phyloP scores from a whole-genome alignment of 75 land plant genomes.

The Gnetum montanum region DNA sequence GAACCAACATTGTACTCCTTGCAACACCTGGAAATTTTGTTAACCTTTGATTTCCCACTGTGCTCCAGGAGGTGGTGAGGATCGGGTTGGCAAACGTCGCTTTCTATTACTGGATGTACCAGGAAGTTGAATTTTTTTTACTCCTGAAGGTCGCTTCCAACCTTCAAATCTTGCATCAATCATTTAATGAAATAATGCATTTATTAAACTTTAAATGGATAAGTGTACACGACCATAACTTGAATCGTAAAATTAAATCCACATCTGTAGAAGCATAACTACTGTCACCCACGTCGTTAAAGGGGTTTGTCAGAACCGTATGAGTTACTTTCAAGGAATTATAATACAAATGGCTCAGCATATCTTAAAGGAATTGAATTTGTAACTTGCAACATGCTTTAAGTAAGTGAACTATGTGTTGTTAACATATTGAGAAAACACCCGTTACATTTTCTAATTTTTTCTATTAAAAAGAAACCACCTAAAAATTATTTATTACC shows the following conservation, averaged over 20 bases:
- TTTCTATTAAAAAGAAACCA: too few relatives aligned
- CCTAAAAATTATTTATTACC: too few relatives aligned
- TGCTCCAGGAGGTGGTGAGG: constrained; percentile 75
- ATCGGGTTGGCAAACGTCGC: constrained; percentile 41
- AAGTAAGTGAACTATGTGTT: too few relatives aligned
- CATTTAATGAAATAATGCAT: not conserved
- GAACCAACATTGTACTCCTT: constrained; percentile 40
- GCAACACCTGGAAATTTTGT: constrained; percentile 77
- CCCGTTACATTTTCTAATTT: too few relatives aligned
- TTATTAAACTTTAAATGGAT: not conserved
- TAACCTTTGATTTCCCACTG: constrained; percentile 78
- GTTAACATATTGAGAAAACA: too few relatives aligned
- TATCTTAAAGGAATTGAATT: too few relatives aligned
- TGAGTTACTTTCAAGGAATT: too few relatives aligned
- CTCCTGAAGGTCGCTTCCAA: constrained; percentile 34
- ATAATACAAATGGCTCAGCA: too few relatives aligned
- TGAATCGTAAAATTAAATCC: not conserved
- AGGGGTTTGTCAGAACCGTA: too few relatives aligned
- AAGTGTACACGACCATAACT: not conserved
- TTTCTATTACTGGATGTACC: constrained; percentile 48
- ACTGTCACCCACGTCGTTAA: too few relatives aligned
- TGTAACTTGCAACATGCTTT: too few relatives aligned
- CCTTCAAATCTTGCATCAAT: constrained; percentile 20
- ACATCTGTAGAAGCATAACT: not conserved
- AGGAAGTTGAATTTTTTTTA: constrained; percentile 30